These are phyloP conservation scores for Cadophora luteo-olivacea DNA, from an alignment of 2,329 filamentous ascomycete genomes.

Conservation along the genomic window DNA sequence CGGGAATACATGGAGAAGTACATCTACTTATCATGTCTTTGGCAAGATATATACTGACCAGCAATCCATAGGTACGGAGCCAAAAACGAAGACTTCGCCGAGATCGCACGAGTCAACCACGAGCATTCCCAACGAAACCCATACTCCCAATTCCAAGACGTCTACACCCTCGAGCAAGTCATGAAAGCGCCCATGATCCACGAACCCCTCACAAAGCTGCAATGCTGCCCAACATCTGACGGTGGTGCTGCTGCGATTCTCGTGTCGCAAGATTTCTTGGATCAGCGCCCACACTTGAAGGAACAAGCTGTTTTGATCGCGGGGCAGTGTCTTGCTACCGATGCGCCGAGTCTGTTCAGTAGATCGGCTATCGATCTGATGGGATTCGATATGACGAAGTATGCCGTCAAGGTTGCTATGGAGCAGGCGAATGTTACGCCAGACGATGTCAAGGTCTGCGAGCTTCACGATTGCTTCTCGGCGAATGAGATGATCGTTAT, in stretches of 20 bases:
- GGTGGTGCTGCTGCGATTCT: conserved; percentile 88
- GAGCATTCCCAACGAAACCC: conserved; percentile 90
- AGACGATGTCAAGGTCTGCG: conserved; percentile 79
- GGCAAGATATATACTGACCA: conserved; percentile 19
- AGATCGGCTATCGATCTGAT: conserved; percentile 84
- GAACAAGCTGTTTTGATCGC: conserved; percentile 87
- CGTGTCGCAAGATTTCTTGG: conserved; percentile 87
- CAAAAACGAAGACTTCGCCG: conserved; percentile 84
- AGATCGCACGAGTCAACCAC: conserved; percentile 93
- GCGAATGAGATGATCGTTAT: conserved; percentile 93
- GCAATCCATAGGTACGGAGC: conserved; percentile 72
- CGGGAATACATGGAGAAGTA: conserved; percentile 94
- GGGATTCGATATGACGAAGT: conserved; percentile 83
- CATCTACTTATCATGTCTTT: conserved; percentile 37
- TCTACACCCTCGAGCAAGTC: conserved; percentile 88
- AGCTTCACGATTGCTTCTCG: conserved; percentile 96
- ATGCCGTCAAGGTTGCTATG: conserved; percentile 73
- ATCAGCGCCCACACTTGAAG: conserved; percentile 81
- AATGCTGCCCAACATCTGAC: conserved; percentile 97
- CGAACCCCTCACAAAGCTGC: conserved; percentile 92
- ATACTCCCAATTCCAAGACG: conserved; percentile 96
- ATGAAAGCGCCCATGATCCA: conserved; percentile 78
- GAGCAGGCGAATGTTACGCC: conserved; percentile 74
- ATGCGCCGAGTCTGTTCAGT: conserved; percentile 80
- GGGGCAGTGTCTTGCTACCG: conserved; percentile 86